These are phyloP conservation scores for Pisolithus microcarpus DNA, from an alignment of 768 basidiomycete genomes.

Conservation along the genomic window DNA sequence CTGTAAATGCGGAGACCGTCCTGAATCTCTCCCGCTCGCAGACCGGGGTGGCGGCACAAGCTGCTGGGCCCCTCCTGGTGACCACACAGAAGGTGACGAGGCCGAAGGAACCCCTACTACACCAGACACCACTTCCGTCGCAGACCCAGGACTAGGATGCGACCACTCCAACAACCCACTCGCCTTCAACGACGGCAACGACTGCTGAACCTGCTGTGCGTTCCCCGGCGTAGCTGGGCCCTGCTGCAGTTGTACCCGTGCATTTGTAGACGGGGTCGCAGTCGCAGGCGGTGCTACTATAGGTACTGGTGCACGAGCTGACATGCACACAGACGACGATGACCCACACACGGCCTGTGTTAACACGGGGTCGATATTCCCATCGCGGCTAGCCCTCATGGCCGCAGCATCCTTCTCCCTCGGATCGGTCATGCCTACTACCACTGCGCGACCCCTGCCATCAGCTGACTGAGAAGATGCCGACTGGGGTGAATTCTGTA, in stretches of 20 bases:
- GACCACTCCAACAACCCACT: conserved; percentile 59
- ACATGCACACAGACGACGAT: conserved; percentile 10
- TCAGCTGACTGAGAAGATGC: too few species aligned
- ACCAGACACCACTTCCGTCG: conserved; percentile 17
- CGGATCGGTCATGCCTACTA: conserved; percentile 13
- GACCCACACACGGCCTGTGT: too few species aligned
- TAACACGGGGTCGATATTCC: conserved; percentile 27
- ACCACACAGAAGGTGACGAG: conserved; percentile 16
- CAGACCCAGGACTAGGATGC: conserved; percentile 45
- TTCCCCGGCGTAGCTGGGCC: conserved; percentile 12
- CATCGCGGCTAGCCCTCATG: conserved; percentile 20
- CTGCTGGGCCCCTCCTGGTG: conserved; percentile 14
- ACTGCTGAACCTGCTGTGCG: conserved; percentile 26
- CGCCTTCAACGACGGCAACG: conserved; percentile 67
- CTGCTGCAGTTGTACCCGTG: not conserved
- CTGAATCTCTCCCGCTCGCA: conserved; percentile 12
- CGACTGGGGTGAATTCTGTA: too few species aligned
- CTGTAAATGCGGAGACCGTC: conserved; percentile 12
- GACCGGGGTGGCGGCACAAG: conserved; percentile 13
- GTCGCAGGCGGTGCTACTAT: conserved; percentile 9
- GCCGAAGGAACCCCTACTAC: conserved; percentile 5
- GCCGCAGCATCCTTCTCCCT: conserved; percentile 19
- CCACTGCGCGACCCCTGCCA: conserved; percentile 1
- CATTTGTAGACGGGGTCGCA: conserved; percentile 3
- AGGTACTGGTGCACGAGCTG: conserved; percentile 13